Percentiles rank a stretch among this genome's conserved stretches.
Conservation (phyloP, 441 rosid genomes). For the Syzygium malaccense region DNA sequence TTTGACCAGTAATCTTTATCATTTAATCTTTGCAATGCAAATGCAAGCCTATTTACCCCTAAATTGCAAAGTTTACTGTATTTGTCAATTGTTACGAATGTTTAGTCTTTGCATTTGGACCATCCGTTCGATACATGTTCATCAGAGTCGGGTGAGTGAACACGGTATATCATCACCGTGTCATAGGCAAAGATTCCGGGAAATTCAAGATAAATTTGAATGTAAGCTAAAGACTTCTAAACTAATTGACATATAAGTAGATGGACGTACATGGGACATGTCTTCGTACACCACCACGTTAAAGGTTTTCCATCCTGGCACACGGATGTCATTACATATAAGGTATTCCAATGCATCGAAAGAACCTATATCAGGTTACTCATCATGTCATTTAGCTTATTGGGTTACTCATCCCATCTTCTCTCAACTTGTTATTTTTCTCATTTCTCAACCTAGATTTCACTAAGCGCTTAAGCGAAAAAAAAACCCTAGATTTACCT, state of each 20-base stretch:
- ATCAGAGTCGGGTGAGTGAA: background rate
- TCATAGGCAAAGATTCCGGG: background rate
- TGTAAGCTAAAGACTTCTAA: too few species aligned
- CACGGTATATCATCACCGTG: background rate
- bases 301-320: background rate
- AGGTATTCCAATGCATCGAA: rapidly evolving
- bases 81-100: background rate
- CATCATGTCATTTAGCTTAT: background rate
- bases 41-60: background rate
- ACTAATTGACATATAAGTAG: too few species aligned
- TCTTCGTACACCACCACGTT: background rate
- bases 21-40: background rate
- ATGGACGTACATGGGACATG: background rate
- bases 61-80: background rate
- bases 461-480: rapidly evolving
- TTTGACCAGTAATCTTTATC: background rate
- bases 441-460: background rate
- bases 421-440: background rate
- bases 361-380: rapidly evolving
- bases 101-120: background rate
- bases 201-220: background rate
- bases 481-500: background rate
- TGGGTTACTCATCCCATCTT: rapidly evolving
- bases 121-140: background rate
- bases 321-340: background rate